Evolutionary conservation across 2,329 filamentous ascomycete species (phyloP).

Genomic region (Phaeosphaeriaceae sp.): DNA sequence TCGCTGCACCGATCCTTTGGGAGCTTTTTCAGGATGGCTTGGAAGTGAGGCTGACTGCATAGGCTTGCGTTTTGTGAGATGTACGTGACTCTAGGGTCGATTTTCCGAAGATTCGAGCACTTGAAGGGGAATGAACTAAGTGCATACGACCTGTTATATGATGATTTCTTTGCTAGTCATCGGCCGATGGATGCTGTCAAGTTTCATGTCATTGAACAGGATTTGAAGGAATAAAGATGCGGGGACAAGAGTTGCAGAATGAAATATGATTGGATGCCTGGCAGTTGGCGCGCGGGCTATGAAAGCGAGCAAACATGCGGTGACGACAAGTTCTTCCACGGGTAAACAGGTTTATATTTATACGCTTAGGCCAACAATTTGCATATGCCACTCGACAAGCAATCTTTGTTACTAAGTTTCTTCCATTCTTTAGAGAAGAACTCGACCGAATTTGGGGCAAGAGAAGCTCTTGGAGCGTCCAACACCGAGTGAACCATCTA

Average conservation of each 20-base stretch:
- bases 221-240: conserved; percentile 2
- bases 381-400: too few species aligned
- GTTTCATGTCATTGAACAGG: conserved; percentile 3
- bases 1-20: conserved; percentile 2
- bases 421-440: too few species aligned
- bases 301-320: background rate
- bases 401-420: too few species aligned
- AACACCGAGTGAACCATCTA: too few species aligned
- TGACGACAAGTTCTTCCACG: background rate
- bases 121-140: conserved; percentile 6
- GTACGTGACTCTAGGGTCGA: conserved; percentile 3
- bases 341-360: too few species aligned
- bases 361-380: too few species aligned
- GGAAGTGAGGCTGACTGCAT: conserved; percentile 3
- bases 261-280: conserved; percentile 2
- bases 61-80: conserved; percentile 5
- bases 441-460: too few species aligned
- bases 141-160: conserved; percentile 2
- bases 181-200: conserved; percentile 4
- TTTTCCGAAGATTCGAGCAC: conserved; percentile 4
- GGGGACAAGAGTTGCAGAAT: conserved; percentile 1
- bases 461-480: too few species aligned
- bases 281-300: background rate
- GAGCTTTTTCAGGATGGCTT: conserved; percentile 3
- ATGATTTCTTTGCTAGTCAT: conserved; percentile 5